Base-by-base conservation (phyloP, 495 filamentous ascomycete species). In the Trichoderma erinaceum region DNA sequence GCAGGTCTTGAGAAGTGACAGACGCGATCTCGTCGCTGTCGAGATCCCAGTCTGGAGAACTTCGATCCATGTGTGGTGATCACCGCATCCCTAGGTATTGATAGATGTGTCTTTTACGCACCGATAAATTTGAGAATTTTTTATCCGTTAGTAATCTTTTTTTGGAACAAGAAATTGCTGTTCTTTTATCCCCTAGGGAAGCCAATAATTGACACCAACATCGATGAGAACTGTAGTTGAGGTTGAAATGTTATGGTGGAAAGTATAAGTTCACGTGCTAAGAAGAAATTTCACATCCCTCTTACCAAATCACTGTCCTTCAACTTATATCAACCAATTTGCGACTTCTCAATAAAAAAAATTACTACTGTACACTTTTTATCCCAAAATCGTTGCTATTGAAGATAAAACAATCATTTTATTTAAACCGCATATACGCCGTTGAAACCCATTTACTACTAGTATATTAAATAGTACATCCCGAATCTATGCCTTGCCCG, bases 1-100 rank as follows among this genome's bases (percentile, higher is more conserved):
- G 70, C 23, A 79, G 74, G 29, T 77, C 76, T 8, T 75, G 73
- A 41, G 73, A 73, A 10, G 69, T 72, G 41, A 72, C 68, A 0
- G 75, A 79, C 23, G 67, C 67, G 27, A 75, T 73, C 32, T 74
- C 72, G 41, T 69, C 71, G 13, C 70, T 69, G 63, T 70, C 69
- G 21, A 66, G 68, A 64, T 74, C 52, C 52, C 52, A 61, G 4
- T 61, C 52, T 27, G 52, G 23, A 32, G 23, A 27, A 23, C 52
- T 61, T 61, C 52, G 52, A 16, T 61, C 52, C 52, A 61, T 61
- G 52, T 23, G 4, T 61, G 23, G 10, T 1, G 5, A 61, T 27
- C 27, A 61, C 27, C 52, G 15, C 52, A 29, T 29, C 11, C 44
- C 11, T 46, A 3, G 18, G 12, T n/a, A 61, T 52, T 3, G 18